These are phyloP conservation scores for Plasmopara viticola DNA, from an alignment of 352 stramenopile species.

Conservation along the genomic window DNA sequence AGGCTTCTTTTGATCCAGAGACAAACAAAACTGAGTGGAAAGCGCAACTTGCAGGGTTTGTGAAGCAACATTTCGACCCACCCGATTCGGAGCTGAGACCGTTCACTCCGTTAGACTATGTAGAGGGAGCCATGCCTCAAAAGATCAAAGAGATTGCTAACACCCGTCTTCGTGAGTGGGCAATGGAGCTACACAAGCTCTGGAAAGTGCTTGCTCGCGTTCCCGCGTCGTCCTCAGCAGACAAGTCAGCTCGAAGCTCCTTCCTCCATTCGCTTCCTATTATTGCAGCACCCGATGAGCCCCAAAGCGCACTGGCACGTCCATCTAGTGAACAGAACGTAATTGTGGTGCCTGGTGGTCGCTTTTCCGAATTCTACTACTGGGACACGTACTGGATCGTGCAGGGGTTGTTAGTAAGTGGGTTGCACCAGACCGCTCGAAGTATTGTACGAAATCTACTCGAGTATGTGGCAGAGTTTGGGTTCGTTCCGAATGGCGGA, in stretches of 20 bases:
- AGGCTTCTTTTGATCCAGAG: conserved; percentile 2
- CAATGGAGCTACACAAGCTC: conserved; percentile 58
- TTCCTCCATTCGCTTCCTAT: conserved; percentile 34
- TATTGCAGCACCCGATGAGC: conserved; percentile 3
- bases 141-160: conserved; percentile 45
- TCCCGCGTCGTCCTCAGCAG: conserved; percentile 6
- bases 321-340: conserved; percentile 35
- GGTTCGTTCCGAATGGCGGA: conserved; percentile 87
- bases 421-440: conserved; percentile 69
- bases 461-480: conserved; percentile 79
- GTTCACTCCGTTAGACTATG: conserved; percentile 38
- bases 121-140: conserved; percentile 23
- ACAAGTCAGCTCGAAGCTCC: conserved; percentile 12
- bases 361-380: conserved; percentile 92
- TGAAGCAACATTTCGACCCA: conserved; percentile 56
- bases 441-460: conserved; percentile 84
- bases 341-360: conserved; percentile 79
- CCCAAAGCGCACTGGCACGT: conserved; percentile 8
- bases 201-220: conserved; percentile 63
- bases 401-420: conserved; percentile 74
- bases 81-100: conserved; percentile 44
- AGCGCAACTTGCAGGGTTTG: conserved; percentile 37
- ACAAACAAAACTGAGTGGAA: conserved; percentile 15
- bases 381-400: conserved; percentile 93
- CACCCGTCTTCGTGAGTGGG: conserved; percentile 45